Base-by-base conservation (phyloP, 306 rosid species). In the Elaeagnus macrophylla region DNA sequence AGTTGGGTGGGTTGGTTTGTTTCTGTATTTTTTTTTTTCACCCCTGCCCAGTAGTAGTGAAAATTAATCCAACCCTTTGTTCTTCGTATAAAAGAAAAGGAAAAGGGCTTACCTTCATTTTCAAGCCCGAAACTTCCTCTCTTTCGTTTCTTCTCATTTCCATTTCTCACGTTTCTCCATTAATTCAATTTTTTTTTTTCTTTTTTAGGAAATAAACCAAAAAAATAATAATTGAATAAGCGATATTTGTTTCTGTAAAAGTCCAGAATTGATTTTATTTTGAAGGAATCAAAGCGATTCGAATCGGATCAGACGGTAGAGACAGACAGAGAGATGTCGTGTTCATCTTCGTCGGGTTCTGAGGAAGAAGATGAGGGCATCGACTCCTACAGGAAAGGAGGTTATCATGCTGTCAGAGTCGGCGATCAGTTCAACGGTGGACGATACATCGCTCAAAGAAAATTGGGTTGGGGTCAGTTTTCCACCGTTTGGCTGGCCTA, bases 401-500 rank as follows among this genome's bases (percentile, higher is more conserved):
- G 97, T 0, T 90, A 91, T 69, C 97, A 91, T 55, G 97, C 96
- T 17, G 97, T 84, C 36, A 77, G 97, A 60, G 49, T 84, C 69
- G 85, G 79, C 74, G 97, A 91, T 91, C 87, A 74, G 52, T 91
- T 91, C 70, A 81, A 82, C 63, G 79, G 75, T n/a, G 97, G 97
- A 13, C 83, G 95, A 11, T 90, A 86, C 56, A 73, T 90, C 39
- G 91, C 94, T 9, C 97, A 90, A 80, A 71, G 94, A 53, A 90
- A 90, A 69, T 83, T 90, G 5, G 97, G 97, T 39, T 90, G 97
- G 97, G 97, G 97, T 56, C 83, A 90, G 59, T 90, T 86, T 71
- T 90, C 97, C 57, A 90, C 97, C 72, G 97, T 90, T 14, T 90
- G 97, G 97, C 97, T 90, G 48, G 94, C 95, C 54, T 90, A 79